Base-by-base conservation (phyloP, 768 basidiomycete genomes). In the Mycena filopes region DNA sequence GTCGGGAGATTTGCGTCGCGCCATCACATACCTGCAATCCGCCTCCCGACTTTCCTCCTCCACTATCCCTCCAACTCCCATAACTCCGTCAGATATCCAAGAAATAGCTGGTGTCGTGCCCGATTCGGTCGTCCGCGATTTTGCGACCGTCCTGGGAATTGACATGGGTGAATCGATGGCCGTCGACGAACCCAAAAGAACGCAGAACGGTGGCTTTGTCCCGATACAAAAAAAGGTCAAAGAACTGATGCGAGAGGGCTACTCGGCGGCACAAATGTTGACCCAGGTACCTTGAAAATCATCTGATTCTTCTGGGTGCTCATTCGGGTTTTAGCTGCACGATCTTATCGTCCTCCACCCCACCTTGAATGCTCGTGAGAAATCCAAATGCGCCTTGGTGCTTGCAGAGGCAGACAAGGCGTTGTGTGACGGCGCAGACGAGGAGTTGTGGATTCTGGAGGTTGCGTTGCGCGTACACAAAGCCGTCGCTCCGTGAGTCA, bases 71-170 rank as follows among this genome's bases (percentile, higher is more conserved):
- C 92, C 93, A 0, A 87, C 87, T 20, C 83, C 87, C 31, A 94
- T 99, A 66, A 89, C 89, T 4, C 78, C 90, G 9, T 74, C 74
- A 18, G 95, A 96, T 66, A 92, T 99, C 15, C 94, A 98, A 76
- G 98, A 99, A 78, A 99, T 99, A 59, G 96, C 96, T 0, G 98
- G 98, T 0, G 93, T 98, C 26, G 94, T 98, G 0, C 98, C 97
- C 0, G 88, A 89, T 66, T 64, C 72, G 15, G 86, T 93, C 1
- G 86, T 99, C 48, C 80, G 85, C 18, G 82, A 85, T 49, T 89
- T 99, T 65, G 91, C 91, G 0, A 74, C 76, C 20, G 83, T 87
- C 0, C 75, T 98, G 26, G 96, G 96, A 3, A 81, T 98, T 18
- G 91, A 95, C 33, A 71, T 84, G 20, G 83, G 76, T 8, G 78